These are phyloP conservation scores for Trichocomaceae sp. DNA, from an alignment of 2,329 filamentous ascomycete species.

Conservation along the genomic window DNA sequence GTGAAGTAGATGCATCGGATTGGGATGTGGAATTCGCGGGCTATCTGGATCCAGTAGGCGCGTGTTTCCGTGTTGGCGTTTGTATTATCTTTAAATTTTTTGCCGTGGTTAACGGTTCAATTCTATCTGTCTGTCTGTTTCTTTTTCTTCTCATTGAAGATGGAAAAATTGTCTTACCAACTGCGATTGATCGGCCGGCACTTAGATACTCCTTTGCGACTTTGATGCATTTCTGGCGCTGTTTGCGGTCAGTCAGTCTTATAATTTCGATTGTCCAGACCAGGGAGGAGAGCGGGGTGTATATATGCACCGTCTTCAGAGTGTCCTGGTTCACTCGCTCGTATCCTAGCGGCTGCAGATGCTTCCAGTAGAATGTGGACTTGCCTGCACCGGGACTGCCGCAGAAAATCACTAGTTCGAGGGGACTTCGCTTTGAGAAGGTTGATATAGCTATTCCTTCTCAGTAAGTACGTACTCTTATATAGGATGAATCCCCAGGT, in stretches of 20 bases:
- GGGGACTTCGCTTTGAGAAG: conserved; percentile 55
- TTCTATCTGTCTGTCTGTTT: too few species aligned
- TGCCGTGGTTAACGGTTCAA: too few species aligned
- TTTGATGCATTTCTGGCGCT: conserved; percentile 62
- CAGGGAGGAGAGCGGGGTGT: too few species aligned
- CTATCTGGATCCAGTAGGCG: conserved; percentile 70
- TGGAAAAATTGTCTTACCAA: conserved; percentile 51
- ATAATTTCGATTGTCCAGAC: too few species aligned
- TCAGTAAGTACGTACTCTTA: background rate
- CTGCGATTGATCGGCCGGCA: conserved; percentile 61
- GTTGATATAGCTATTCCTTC: conserved; percentile 18
- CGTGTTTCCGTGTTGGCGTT: conserved; percentile 76
- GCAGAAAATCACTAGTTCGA: conserved; percentile 78
- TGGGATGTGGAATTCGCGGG: conserved; percentile 61
- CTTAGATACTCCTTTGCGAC: conserved; percentile 60
- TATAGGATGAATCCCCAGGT: background rate
- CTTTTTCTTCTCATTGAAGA: too few species aligned
- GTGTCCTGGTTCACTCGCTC: conserved; percentile 84
- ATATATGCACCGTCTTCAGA: conserved; percentile 60
- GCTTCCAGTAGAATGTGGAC: conserved; percentile 78
- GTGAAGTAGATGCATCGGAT: conserved; percentile 84
- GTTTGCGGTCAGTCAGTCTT: conserved; percentile 11
- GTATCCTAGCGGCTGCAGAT: conserved; percentile 72
- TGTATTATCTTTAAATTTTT: conserved; percentile 81
- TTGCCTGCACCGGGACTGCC: conserved; percentile 88